Evolutionary conservation across 2,329 filamentous ascomycete species (phyloP).

Genomic region (Coniochaeta hoffmannii): DNA sequence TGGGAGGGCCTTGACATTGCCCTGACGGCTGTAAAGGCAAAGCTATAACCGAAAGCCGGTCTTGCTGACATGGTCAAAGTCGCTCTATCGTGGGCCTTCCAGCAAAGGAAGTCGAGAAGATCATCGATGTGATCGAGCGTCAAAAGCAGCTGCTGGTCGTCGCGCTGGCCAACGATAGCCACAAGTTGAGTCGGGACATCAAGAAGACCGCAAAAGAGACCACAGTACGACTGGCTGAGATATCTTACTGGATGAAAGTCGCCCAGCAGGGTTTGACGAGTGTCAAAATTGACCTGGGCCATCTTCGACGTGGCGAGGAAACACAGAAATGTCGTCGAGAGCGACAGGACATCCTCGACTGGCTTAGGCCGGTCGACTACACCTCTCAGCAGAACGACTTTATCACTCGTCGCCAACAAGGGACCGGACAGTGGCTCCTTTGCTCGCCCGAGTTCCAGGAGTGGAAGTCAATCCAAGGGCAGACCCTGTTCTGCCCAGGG

Average conservation of each 20-base stretch:
- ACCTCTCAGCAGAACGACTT: conserved; percentile 29
- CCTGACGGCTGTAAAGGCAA: not conserved
- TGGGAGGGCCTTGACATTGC: no score
- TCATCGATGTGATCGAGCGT: not conserved
- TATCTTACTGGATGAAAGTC: not conserved
- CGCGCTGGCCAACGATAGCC: not conserved
- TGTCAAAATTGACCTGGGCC: not conserved
- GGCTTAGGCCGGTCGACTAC: conserved; percentile 19
- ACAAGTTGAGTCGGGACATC: not conserved
- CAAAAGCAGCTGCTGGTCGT: not conserved
- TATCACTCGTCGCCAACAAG: conserved; percentile 24
- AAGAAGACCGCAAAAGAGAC: not conserved
- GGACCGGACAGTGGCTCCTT: conserved; percentile 39
- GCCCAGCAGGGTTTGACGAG: not conserved
- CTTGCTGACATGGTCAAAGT: no score
- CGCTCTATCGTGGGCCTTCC: not conserved
- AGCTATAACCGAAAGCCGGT: not conserved
- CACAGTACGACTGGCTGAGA: not conserved
- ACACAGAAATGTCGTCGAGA: no score
- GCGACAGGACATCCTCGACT: conserved; percentile 2
- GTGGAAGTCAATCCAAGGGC: conserved; percentile 19
- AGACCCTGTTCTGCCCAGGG: conserved; percentile 36
- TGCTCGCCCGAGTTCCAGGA: conserved; percentile 23
- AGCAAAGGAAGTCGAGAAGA: not conserved
- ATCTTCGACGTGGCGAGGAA: no score